Conservation (phyloP, 2,329 filamentous ascomycete genomes). For the Byssoonygena ceratinophila region DNA sequence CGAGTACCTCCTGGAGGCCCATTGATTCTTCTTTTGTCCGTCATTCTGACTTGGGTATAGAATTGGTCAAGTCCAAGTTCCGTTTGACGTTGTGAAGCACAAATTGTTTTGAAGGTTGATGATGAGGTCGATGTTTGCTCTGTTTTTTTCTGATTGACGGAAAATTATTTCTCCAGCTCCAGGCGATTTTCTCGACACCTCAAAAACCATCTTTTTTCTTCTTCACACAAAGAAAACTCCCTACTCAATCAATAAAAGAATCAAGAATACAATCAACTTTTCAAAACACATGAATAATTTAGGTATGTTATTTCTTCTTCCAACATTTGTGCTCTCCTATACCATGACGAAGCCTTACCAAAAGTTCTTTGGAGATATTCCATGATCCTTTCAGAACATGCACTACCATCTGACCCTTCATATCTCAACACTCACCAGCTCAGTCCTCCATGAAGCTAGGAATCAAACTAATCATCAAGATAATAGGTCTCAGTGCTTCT, state of each 20-base stretch:
- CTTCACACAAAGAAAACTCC: neutral
- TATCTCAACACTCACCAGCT: slow-evolving; percentile 14
- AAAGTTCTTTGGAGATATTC: slow-evolving; percentile 43
- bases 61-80: neutral
- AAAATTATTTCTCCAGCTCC: slow-evolving; percentile 7
- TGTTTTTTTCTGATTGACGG: slow-evolving; percentile 25
- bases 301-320: neutral
- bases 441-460: neutral
- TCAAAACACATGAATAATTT: neutral
- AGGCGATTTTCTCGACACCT: neutral
- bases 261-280: too few species aligned
- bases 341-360: slow-evolving; percentile 44
- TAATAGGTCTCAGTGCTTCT: neutral
- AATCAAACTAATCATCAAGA: neutral
- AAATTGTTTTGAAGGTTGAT: neutral
- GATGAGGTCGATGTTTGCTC: slow-evolving; percentile 26
- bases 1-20: slow-evolving; percentile 68
- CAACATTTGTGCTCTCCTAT: neutral
- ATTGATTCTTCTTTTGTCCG: slow-evolving; percentile 82
- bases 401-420: slow-evolving; percentile 47
- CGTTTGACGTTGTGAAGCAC: neutral
- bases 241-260: too few species aligned
- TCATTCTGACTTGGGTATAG: slow-evolving; percentile 42
- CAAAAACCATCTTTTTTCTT: neutral
- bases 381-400: slow-evolving; percentile 49